Base-by-base conservation (phyloP, 345 rosid species). In the Alliaria petiolata region DNA sequence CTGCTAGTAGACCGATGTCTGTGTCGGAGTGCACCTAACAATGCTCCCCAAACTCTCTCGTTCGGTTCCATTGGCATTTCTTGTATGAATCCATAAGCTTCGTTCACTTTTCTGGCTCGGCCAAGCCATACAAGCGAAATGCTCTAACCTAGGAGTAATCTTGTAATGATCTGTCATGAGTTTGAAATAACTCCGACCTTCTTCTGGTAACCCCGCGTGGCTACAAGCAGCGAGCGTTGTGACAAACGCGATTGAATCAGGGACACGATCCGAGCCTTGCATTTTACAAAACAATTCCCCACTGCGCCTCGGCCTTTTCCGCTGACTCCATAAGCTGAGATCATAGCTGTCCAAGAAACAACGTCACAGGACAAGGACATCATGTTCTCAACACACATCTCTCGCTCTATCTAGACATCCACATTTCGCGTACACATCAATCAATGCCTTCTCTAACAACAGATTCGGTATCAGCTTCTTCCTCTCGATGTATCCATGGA, bases 71-170 rank as follows among this genome's bases (percentile, higher is more conserved):
- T 7, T 8, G 83, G 81, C 91, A 86, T 89, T 62, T 79, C 54
- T 61, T 55, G 81, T 35, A 82, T 78, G 33, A 89, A 68, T 42
- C 49, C 39, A 65, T 78, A 82, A 33, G 91, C 95, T 74, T 89
- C 87, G 33, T 86, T 76, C 52, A 86, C 71, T 75, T 78, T 62
- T 40, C 90, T 91, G 1, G 87, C 83, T 46, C 91, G 81, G 55
- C 95, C 90, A 53, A 89, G 65, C 95, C 85, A 89, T 75, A 74
- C 95, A 86, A 60, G 87, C 82, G 62, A 79, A 86, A 66, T 89
- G 95, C 72, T 89, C 91, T 66, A 89, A 51, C 63, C 76, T 78
- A 7, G 88, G 91, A 67, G 10, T 46, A 45, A 89, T 80, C 60
- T 75, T 82, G 66, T 81, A 80, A 55, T 50, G 67, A 20, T 80